Evolutionary conservation across 768 basidiomycete genomes (phyloP), one percentile per base, ranked within the genome.

Genomic region (Kwoniella shandongensis): DNA sequence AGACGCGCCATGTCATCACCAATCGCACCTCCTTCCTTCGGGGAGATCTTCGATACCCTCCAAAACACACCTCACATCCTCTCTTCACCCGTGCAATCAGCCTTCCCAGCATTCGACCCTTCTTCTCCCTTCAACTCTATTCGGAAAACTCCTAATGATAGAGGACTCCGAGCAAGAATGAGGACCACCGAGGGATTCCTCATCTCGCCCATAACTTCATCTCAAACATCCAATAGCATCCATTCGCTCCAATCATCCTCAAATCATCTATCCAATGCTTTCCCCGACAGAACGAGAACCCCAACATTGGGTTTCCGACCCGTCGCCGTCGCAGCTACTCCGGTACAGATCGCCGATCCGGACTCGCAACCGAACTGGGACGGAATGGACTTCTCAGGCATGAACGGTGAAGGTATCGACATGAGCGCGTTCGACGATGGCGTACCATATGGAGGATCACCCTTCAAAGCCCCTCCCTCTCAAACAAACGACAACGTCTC

Each of bases 41-140:
- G 54, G 23, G 54, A 55, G 39, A 50, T 61, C 32, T 61, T 61
- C 44, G 59, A 54, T 17, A 61, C 36, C 41, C 39, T 51, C 15
- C 56, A 58, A 51, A 42, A 49, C 17, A 61, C 61, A 15, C 61
- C 61, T 46, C 61, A 62, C 15, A 56, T 62, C 18, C 45, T 62
- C 36, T 51, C 61, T 10, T 62, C 61, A 12, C 61, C 61, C 18
- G 55, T 56, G 18, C 55, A 52, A 22, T 46, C 55, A 13, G 54
- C 49, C 42, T 62, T 50, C 50, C 52, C 54, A 41, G 44, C 44
- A 26, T 57, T 59, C 51, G 57, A 59, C 45, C 55, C 61, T 8
- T 44, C 54, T 18, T 62, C 54, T 5, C 54, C 61, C 25, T 62
- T 51, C 45, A 51, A 36, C 10, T 32, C 50, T 2, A 40, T 62